Conservation (phyloP, 768 basidiomycete species). For the Clavulina sp. region DNA sequence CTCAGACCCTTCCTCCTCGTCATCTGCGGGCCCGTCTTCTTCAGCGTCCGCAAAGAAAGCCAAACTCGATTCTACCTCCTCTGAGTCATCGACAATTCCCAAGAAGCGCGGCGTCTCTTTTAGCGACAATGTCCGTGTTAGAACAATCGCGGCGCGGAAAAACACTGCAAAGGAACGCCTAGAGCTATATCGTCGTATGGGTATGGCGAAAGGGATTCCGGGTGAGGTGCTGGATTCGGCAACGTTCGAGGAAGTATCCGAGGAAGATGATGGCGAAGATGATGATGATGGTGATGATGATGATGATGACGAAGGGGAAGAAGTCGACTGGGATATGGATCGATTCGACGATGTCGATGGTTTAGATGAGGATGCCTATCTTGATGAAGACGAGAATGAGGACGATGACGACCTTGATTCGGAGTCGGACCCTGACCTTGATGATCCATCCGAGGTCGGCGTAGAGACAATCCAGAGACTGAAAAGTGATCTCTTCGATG, state of each 20-base stretch:
- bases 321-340: constrained; percentile 16
- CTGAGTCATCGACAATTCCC: constrained; percentile 14
- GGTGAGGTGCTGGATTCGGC: constrained; percentile 26
- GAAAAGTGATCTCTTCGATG: constrained; percentile 65
- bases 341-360: constrained; percentile 14
- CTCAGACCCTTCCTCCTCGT: not conserved
- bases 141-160: constrained; percentile 63
- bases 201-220: constrained; percentile 24
- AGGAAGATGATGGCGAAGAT: constrained; percentile 11
- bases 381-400: constrained; percentile 12
- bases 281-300: constrained; percentile 10
- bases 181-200: constrained; percentile 21
- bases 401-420: constrained; percentile 18
- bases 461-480: constrained; percentile 44
- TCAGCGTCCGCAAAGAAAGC: not conserved
- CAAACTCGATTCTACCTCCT: not conserved
- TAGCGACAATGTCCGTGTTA: constrained; percentile 63
- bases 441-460: constrained; percentile 18
- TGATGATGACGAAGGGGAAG: constrained; percentile 14
- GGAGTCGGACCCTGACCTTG: constrained; percentile 14
- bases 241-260: constrained; percentile 11
- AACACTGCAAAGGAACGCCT: constrained; percentile 4
- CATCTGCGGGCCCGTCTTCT: not conserved
- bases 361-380: constrained; percentile 13
- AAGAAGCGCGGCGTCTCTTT: constrained; percentile 46